Base-by-base conservation (phyloP, 2,329 filamentous ascomycete species). In the Penicillium thymicola region DNA sequence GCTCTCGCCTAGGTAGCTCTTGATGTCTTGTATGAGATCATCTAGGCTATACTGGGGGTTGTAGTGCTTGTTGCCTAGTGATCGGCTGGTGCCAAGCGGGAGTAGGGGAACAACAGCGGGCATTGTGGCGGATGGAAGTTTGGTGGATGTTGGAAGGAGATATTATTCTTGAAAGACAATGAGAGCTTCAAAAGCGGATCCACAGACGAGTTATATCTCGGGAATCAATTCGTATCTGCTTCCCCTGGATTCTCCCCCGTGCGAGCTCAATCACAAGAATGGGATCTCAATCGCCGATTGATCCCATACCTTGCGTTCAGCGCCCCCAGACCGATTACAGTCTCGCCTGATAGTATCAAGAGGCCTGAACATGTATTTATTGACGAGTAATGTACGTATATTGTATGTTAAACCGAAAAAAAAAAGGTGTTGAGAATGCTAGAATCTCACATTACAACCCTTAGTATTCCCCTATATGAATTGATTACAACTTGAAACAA, bases 1-100 rank as follows among this genome's bases (percentile, higher is more conserved):
- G 1, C 64, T 63, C 7, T 59, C 51, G 6, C 69, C 69, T 9
- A 71, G 54, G 28, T 71, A 63, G n/a, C 52, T 16, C 48, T 69
- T 71, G 43, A 71, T 61, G 28, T 71, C 69, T 30, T 62, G 55
- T 10, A 71, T 55, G 0, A 71, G 64, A 32, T 66, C 51, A 4
- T 67, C 56, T 9, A 70, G 58, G 38, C 59, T 44, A 37, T 67
- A 66, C 53, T 60, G 60, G 14, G 57, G 57, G n/a, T 58, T 62
- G 49, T 63, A 64, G 32, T 49, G 61, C 30, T 57, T 60, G 54
- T 60, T 63, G 34, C 49, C 55, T 13, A 58, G 55, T 43, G 60
- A 54, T 58, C 60, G 41, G 48, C 54, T 30, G 46, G 57, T 46
- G 57, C 45, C 44, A 59, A 57, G 28, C 27, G 52, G 40, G 34